Base-by-base conservation (phyloP, 2,329 filamentous ascomycete genomes). In the Fusarium transvaalense region DNA sequence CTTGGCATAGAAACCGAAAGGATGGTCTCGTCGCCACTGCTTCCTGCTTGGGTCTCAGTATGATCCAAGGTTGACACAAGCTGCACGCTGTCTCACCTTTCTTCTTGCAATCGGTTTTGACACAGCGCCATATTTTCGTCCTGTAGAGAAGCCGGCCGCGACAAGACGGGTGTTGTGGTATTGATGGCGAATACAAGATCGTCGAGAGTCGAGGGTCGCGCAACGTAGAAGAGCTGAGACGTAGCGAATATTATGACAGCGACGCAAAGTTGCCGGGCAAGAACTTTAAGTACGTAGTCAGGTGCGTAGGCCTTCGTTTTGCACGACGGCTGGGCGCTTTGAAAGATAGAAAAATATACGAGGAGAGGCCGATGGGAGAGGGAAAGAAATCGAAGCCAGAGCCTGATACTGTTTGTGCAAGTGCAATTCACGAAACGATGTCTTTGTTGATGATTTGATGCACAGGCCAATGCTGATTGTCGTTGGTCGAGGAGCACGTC, bases 11-110 rank as follows among this genome's bases (percentile, higher is more conserved):
- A 99, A 99, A 65, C 96, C 96, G 76, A 99, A 99, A 0, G 97
- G 97, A 76, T 99, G 96, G 74, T 99, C 95, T 77, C 91, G 91
- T 71, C 96, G 90, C 96, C 96, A 99, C 82, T 97, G 93, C 83
- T 97, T 98, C 68, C 94, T 97, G 74, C 29, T 37, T 34, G 39
- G 53, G 41, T 47, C 54, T 74, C 48, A 77, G 78, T 62, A 53
- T 59, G 46, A 21, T 46, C 55, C 38, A 8, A 42, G 34, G 17
- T 19, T 35, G 19, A 14, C 38, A 17, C 38, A 25, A 31, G 32
- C 27, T 45, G 43, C 32, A 29, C 21, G 38, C 15, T 59, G 31
- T 39, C 87, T 71, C 85, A 94, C 92, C 93, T 86, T 84, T 97
- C 94, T 81, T 97, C 94, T 71, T 93, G 91, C 38, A 97, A 86